Percentiles rank a stretch among this genome's conserved stretches.
phyloP scores from a whole-genome alignment of 2,329 filamentous ascomycete species.

The Dactylellina parvicollis region DNA sequence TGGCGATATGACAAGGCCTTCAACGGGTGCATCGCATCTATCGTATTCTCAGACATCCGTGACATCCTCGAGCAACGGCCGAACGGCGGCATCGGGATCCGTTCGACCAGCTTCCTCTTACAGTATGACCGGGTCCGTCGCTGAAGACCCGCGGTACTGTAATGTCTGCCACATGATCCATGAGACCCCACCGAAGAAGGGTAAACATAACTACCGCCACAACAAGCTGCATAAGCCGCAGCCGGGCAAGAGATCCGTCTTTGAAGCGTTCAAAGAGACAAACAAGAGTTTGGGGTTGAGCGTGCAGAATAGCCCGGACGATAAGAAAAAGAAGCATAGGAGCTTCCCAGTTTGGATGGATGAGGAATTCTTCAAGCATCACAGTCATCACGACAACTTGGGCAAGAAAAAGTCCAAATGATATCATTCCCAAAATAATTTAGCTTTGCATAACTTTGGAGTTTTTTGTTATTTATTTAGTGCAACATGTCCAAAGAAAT shows the following conservation, averaged over 20 bases:
- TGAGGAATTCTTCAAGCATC: slow-evolving; percentile 23
- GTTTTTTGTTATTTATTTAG: slow-evolving; percentile 12
- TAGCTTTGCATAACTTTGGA: not conserved
- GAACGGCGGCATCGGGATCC: slow-evolving; percentile 24
- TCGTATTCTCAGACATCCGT: slow-evolving; percentile 43
- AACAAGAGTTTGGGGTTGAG: slow-evolving; percentile 35
- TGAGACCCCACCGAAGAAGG: slow-evolving; percentile 26
- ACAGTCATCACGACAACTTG: slow-evolving; percentile 7
- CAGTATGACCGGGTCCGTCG: slow-evolving; percentile 18
- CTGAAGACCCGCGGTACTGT: slow-evolving; percentile 46
- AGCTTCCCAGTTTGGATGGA: slow-evolving; percentile 42
- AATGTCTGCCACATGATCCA: slow-evolving; percentile 50
- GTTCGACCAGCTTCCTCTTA: slow-evolving; percentile 41
- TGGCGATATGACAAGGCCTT: slow-evolving; percentile 37
- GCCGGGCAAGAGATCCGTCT: slow-evolving; percentile 31
- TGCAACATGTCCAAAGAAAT: not conserved
- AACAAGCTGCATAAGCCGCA: slow-evolving; percentile 36
- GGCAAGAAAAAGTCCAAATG: slow-evolving; percentile 26
- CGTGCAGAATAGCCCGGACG: slow-evolving; percentile 11
- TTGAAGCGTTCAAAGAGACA: slow-evolving; percentile 48
- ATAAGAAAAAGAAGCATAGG: slow-evolving; percentile 45
- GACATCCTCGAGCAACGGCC: slow-evolving; percentile 27
- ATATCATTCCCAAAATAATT: slow-evolving; percentile 1
- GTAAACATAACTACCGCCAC: slow-evolving; percentile 36
- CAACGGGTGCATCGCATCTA: slow-evolving; percentile 35